Conservation (phyloP, 1,284 basidiomycete species). For the Mycosarcoma maydis region DNA sequence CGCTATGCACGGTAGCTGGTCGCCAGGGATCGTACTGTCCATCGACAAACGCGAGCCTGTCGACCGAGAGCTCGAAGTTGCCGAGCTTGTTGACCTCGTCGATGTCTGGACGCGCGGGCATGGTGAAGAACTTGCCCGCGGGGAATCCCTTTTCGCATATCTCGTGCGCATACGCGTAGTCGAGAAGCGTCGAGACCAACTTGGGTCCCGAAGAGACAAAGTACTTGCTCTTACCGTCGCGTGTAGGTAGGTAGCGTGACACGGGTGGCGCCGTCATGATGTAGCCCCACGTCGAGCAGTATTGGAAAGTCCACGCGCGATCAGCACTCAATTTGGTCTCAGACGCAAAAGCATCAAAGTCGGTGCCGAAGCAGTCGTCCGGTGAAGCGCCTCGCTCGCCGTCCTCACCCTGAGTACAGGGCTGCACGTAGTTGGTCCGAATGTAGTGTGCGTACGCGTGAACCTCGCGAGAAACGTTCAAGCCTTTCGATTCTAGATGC, state of each 20-base stretch:
- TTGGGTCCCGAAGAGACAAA: slow-evolving; percentile 68
- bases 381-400: slow-evolving; percentile 13
- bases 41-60: slow-evolving; percentile 85
- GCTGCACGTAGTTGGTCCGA: slow-evolving; percentile 37
- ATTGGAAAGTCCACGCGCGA: slow-evolving; percentile 83
- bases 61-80: slow-evolving; percentile 74
- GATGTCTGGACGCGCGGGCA: slow-evolving; percentile 80
- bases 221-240: slow-evolving; percentile 34
- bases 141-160: slow-evolving; percentile 84
- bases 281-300: slow-evolving; percentile 93
- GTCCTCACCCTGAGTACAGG: slow-evolving; percentile 40
- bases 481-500: slow-evolving; percentile 7
- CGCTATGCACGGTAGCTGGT: slow-evolving; percentile 83
- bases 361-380: slow-evolving; percentile 78
- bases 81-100: slow-evolving; percentile 76
- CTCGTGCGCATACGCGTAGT: slow-evolving; percentile 80
- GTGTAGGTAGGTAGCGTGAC: slow-evolving; percentile 21
- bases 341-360: slow-evolving; percentile 75
- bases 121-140: slow-evolving; percentile 77
- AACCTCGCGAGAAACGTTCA: slow-evolving; percentile 31
- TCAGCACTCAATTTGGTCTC: slow-evolving; percentile 75
- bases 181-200: slow-evolving; percentile 79
- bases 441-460: slow-evolving; percentile 46
- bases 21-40: slow-evolving; percentile 88
- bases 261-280: slow-evolving; percentile 70